Percentiles rank a stretch among this genome's conserved stretches.
Conservation (phyloP, 2,329 filamentous ascomycete species). For the Microcyclospora pomicola region DNA sequence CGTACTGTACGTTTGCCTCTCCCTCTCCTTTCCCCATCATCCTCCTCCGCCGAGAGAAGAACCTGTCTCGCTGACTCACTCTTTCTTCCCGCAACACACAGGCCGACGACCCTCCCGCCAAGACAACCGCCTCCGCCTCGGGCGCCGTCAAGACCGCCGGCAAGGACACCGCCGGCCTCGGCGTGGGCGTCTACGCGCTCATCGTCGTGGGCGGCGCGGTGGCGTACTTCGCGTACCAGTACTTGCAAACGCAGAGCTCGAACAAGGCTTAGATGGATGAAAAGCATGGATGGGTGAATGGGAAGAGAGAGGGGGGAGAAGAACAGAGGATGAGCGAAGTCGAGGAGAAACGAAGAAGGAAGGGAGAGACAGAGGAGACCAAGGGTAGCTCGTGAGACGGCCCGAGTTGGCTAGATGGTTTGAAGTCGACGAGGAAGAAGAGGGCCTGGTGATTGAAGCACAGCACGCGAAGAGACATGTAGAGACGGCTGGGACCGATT, state of each 20-base stretch:
- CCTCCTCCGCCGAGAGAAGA: background rate
- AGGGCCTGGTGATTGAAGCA: too few relatives aligned
- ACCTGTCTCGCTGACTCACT: too few relatives aligned
- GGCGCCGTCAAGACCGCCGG: constrained; percentile 34
- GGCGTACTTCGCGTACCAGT: constrained; percentile 76
- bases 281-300: background rate
- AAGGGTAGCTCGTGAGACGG: too few relatives aligned
- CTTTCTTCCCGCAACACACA: constrained; percentile 21
- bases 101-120: constrained; percentile 68
- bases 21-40: background rate
- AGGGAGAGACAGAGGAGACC: too few relatives aligned
- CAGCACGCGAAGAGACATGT: too few relatives aligned
- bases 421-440: too few relatives aligned
- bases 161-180: constrained; percentile 37
- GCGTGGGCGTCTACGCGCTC: constrained; percentile 69
- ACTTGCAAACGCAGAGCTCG: constrained; percentile 48
- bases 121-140: constrained; percentile 39
- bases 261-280: constrained; percentile 15
- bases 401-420: too few relatives aligned
- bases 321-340: background rate
- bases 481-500: too few relatives aligned
- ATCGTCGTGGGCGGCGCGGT: constrained; percentile 62
- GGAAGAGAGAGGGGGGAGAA: constrained; percentile 1
- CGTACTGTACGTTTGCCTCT: constrained; percentile 48
- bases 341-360: too few relatives aligned